Evolutionary conservation across 768 basidiomycete genomes (phyloP).

Genomic region (Dentipellis sp.): DNA sequence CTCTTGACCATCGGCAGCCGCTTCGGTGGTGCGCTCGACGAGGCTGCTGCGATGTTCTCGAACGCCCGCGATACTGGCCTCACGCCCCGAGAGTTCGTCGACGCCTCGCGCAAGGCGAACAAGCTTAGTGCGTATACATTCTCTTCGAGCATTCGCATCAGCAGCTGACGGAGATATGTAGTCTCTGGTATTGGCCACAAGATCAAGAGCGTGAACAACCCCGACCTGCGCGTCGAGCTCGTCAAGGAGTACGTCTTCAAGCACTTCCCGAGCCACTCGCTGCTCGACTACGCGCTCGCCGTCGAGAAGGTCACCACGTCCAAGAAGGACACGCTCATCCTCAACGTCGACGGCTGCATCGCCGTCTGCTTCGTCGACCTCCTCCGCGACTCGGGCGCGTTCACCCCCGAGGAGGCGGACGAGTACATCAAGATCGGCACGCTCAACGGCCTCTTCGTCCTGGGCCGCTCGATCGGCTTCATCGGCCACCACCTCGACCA

Average conservation of each 20-base stretch:
- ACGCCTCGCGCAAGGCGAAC: constrained; percentile 85
- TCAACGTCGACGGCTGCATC: constrained; percentile 95
- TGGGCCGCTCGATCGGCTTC: constrained; percentile 96
- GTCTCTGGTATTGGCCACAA: constrained; percentile 99
- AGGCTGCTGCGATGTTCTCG: constrained; percentile 95
- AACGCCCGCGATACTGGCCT: constrained; percentile 83
- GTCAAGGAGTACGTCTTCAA: constrained; percentile 94
- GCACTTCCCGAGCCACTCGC: constrained; percentile 90
- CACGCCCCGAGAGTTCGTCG: constrained; percentile 98
- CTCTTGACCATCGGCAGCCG: constrained; percentile 96
- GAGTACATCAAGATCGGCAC: constrained; percentile 98
- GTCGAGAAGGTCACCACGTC: constrained; percentile 96
- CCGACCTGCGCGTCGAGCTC: constrained; percentile 85
- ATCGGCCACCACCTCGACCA: constrained; percentile 96
- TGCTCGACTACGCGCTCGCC: constrained; percentile 91
- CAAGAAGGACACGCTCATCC: constrained; percentile 97
- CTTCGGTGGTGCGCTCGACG: constrained; percentile 97
- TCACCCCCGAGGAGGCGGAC: constrained; percentile 91
- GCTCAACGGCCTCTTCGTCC: constrained; percentile 93
- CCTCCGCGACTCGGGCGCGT: constrained; percentile 85
- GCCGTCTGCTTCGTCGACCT: constrained; percentile 96
- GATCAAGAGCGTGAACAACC: constrained; percentile 98
- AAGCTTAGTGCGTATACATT: constrained; percentile 66
- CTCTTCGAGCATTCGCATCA: neutral
- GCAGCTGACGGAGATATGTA: constrained; percentile 19